Evolutionary conservation across 2,329 filamentous ascomycete species (phyloP).

Genomic region (Orbilia javanica): DNA sequence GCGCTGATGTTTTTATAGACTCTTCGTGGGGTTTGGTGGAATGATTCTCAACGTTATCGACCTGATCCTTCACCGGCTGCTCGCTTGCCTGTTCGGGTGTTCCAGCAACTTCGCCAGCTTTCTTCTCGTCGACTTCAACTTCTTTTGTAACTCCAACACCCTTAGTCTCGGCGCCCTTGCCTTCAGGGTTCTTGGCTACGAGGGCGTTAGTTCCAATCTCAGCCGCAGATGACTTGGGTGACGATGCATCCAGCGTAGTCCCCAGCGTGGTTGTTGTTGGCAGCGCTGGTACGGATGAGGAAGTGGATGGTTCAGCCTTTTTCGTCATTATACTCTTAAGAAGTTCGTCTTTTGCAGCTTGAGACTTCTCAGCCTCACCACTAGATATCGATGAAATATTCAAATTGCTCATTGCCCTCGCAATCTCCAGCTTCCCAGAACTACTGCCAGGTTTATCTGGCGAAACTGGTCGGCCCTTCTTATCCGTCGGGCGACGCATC

Average conservation of each 20-base stretch:
- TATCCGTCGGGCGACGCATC: constrained; percentile 42
- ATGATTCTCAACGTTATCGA: constrained; percentile 25
- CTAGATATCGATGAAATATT: constrained; percentile 53
- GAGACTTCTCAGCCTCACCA: constrained; percentile 50
- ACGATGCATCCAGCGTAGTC: neutral
- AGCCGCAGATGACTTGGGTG: constrained; percentile 9
- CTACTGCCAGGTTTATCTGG: constrained; percentile 26
- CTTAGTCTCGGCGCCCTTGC: neutral
- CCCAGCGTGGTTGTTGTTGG: neutral
- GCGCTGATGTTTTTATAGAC: constrained; percentile 30
- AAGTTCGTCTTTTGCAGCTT: constrained; percentile 52
- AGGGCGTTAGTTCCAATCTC: constrained; percentile 1
- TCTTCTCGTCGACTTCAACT: neutral
- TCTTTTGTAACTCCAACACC: neutral
- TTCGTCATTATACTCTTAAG: constrained; percentile 53
- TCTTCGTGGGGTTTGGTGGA: neutral
- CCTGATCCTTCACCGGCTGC: constrained; percentile 32
- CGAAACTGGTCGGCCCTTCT: constrained; percentile 22
- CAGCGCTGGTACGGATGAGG: neutral
- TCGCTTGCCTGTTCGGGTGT: constrained; percentile 29
- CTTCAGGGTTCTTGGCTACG: neutral
- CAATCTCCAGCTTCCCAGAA: constrained; percentile 33
- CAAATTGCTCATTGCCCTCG: constrained; percentile 43
- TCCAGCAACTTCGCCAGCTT: constrained; percentile 32
- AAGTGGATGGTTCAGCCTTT: constrained; percentile 25